Base-by-base conservation (phyloP, 2,329 filamentous ascomycete species). In the Leptographium radiaticola region DNA sequence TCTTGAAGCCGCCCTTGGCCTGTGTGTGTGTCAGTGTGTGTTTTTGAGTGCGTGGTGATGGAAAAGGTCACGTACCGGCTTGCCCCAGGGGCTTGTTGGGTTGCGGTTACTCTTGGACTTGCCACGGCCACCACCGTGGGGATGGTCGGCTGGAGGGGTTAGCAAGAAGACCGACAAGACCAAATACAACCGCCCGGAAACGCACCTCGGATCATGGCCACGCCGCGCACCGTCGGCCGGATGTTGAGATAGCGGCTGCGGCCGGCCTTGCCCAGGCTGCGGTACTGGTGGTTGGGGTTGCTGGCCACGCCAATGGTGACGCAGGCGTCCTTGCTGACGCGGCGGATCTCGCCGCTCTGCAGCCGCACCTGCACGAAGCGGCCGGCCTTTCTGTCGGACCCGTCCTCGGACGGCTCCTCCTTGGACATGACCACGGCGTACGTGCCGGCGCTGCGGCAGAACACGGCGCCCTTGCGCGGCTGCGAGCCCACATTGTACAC, bases 41-140 rank as follows among this genome's bases (percentile, higher is more conserved):
- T n/a, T n/a, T n/a, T n/a, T n/a, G n/a, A n/a, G n/a, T n/a, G n/a
- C n/a, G n/a, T n/a, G n/a, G n/a, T n/a, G n/a, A n/a, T n/a, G n/a
- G n/a, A n/a, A n/a, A n/a, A n/a, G n/a, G n/a, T n/a, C n/a, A 45
- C 88, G 73, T 85, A 94, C 89, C 66, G 89, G 91, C 66, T 83
- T 85, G 67, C 94, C 93, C 93, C 94, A 98, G 56, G 93, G 93
- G 72, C 89, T 95, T 63, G 93, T 89, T 38, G 94, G 93, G 66
- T 95, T 79, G 57, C 90, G 83, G 67, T 96, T 95, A 81, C 93
- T 89, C 87, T 98, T 98, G 55, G 89, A 96, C 75, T 98, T 98
- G 75, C 93, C 93, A 77, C 94, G 83, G 71, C 93, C 93, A 86
- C 93, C 93, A 80, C 93, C 93, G 70, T 98, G 93, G 65, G 93